Evolutionary conservation across 352 stramenopile genomes (phyloP).

Genomic region (Pythium angustatum): DNA sequence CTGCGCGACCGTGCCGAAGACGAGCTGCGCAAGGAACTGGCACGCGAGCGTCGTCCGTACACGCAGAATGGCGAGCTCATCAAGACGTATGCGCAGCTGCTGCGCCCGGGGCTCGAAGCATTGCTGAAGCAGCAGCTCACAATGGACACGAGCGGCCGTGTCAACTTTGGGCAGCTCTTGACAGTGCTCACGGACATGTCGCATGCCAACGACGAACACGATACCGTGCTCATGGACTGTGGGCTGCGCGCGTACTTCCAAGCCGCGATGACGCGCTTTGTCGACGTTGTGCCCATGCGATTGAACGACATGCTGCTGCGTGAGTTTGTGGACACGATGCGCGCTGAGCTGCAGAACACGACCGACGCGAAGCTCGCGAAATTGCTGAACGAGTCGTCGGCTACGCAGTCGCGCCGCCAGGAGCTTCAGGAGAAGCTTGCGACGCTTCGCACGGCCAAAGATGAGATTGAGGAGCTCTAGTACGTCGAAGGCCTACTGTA

Average conservation of each 20-base stretch:
- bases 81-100: constrained; percentile 25
- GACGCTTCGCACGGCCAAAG: constrained; percentile 35
- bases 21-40: constrained; percentile 30
- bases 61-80: constrained; percentile 44
- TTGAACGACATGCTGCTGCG: constrained; percentile 26
- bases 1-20: constrained; percentile 19
- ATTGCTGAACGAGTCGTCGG: constrained; percentile 40
- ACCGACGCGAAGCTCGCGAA: constrained; percentile 39
- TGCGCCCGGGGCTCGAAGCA: constrained; percentile 21
- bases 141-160: constrained; percentile 4
- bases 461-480: constrained; percentile 38
- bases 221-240: constrained; percentile 26
- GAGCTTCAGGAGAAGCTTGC: constrained; percentile 33
- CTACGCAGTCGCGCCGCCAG: constrained; percentile 26
- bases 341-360: constrained; percentile 33
- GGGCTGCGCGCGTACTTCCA: constrained; percentile 22
- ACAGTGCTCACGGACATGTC: constrained; percentile 20
- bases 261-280: constrained; percentile 21
- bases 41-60: constrained; percentile 36
- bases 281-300: constrained; percentile 25
- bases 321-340: constrained; percentile 36
- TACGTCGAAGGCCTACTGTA: not conserved
- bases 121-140: constrained; percentile 17
- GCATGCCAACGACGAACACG: constrained; percentile 25
- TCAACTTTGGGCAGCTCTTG: constrained; percentile 22